A percentile compares a stretch with the other conserved stretches of the same genome.
These are phyloP conservation scores for Fallopia convolvulus DNA, from an alignment of 148 eudicot species.

Conservation along the genomic window DNA sequence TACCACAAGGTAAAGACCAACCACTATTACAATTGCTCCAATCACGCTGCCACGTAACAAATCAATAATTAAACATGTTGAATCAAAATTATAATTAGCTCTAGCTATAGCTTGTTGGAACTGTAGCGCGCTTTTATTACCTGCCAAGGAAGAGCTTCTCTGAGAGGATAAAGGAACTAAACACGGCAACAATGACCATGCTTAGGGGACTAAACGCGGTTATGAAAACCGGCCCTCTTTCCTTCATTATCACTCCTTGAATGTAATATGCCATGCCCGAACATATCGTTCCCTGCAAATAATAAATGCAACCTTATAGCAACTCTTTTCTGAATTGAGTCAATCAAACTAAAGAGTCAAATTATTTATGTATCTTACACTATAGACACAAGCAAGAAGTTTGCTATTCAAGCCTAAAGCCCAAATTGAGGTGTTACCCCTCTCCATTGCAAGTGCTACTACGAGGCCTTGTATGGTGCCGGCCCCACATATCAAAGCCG, in stretches of 20 bases:
- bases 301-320: too few relatives aligned
- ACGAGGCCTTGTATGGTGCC: conserved; percentile 51
- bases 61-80: not conserved
- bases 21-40: conserved; percentile 1
- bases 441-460: conserved; percentile 45
- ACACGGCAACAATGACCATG: conserved; percentile 69
- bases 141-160: conserved; percentile 55
- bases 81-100: not conserved
- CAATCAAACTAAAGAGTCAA: not conserved
- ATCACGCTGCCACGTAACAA: not conserved
- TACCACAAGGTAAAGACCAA: conserved; percentile 1
- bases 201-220: conserved; percentile 68
- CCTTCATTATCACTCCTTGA: conserved; percentile 54
- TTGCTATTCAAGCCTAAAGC: conserved; percentile 50
- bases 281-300: conserved; percentile 57
- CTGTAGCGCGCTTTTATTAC: not conserved
- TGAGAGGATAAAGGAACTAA: conserved; percentile 49
- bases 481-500: conserved; percentile 51
- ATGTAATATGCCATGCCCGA: conserved; percentile 60
- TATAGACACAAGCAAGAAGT: conserved; percentile 47
- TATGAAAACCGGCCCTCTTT: conserved; percentile 85
- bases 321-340: too few relatives aligned
- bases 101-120: not conserved
- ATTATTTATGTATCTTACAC: conserved; percentile 32
- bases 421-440: conserved; percentile 51